These are phyloP conservation scores for Yamadazyma olivae DNA, from an alignment of 805 yeast genomes.

Conservation along the genomic window DNA sequence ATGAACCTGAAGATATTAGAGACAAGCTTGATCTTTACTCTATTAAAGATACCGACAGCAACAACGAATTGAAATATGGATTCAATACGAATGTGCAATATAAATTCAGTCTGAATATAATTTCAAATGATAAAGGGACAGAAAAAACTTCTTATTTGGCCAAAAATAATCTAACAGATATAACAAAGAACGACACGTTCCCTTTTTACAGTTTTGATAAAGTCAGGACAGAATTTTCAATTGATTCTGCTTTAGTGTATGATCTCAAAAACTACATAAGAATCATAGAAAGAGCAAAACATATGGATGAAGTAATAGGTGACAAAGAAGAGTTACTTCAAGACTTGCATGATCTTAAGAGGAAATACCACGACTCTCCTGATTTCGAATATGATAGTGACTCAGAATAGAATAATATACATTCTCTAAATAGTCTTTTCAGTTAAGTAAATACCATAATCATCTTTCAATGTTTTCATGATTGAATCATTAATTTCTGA, in stretches of 20 bases:
- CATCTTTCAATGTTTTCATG: constrained; percentile 86
- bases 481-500: constrained; percentile 89
- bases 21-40: constrained; percentile 1
- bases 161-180: constrained; percentile 16
- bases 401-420: constrained; percentile 7
- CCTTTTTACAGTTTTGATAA: constrained; percentile 15
- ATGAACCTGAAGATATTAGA: neutral
- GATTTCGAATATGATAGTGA: constrained; percentile 24
- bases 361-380: constrained; percentile 31
- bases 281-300: constrained; percentile 12
- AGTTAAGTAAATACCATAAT: constrained; percentile 79
- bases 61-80: constrained; percentile 4
- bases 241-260: constrained; percentile 20
- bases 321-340: constrained; percentile 33
- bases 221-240: constrained; percentile 21
- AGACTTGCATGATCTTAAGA: constrained; percentile 27
- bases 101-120: constrained; percentile 6
- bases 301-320: constrained; percentile 15
- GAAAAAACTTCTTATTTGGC: constrained; percentile 3
- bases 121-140: constrained; percentile 6
- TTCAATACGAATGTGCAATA: constrained; percentile 6
- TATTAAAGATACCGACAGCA: neutral
- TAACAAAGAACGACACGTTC: constrained; percentile 24
- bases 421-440: constrained; percentile 66
- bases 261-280: constrained; percentile 28